Conservation (phyloP, 495 filamentous ascomycete genomes). For the Xanthoparmelia taractica region DNA sequence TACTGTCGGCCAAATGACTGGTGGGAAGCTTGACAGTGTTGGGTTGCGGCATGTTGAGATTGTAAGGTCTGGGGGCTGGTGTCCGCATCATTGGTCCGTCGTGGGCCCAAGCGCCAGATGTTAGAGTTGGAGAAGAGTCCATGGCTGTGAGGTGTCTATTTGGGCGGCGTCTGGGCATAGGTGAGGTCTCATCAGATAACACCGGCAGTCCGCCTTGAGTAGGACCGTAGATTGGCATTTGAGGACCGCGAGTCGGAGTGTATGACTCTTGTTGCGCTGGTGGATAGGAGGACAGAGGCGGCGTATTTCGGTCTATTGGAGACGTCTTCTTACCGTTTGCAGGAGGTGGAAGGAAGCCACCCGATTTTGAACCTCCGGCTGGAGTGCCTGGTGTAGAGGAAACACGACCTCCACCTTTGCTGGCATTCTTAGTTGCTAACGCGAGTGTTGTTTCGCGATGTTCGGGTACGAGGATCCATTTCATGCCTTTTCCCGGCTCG, state of each 20-base stretch:
- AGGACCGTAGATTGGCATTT: slow-evolving; percentile 27
- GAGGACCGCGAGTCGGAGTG: slow-evolving; percentile 49
- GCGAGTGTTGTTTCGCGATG: slow-evolving; percentile 56
- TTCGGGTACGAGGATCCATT: slow-evolving; percentile 84
- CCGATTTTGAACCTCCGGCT: slow-evolving; percentile 23
- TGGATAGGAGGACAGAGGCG: slow-evolving; percentile 39
- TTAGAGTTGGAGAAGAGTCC: slow-evolving; percentile 62
- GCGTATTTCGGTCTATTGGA: slow-evolving; percentile 38
- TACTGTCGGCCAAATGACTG: slow-evolving; percentile 90
- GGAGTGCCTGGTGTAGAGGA: slow-evolving; percentile 53
- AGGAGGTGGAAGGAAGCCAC: slow-evolving; percentile 42
- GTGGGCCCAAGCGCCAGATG: slow-evolving; percentile 51
- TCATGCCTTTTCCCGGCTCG: slow-evolving; percentile 97
- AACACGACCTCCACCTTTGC: slow-evolving; percentile 33
- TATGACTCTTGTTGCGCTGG: slow-evolving; percentile 43
- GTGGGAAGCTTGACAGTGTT: slow-evolving; percentile 85
- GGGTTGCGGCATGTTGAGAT: slow-evolving; percentile 77
- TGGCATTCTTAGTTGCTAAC: slow-evolving; percentile 16
- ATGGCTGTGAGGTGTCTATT: slow-evolving; percentile 50
- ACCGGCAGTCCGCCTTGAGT: slow-evolving; percentile 39
- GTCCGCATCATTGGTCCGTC: slow-evolving; percentile 60
- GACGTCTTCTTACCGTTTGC: slow-evolving; percentile 31
- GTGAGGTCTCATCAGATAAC: slow-evolving; percentile 52
- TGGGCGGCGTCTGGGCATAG: slow-evolving; percentile 45
- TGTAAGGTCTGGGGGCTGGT: slow-evolving; percentile 74